Evolutionary conservation across 768 basidiomycete species (phyloP).

Genomic region (Trametes punicea): DNA sequence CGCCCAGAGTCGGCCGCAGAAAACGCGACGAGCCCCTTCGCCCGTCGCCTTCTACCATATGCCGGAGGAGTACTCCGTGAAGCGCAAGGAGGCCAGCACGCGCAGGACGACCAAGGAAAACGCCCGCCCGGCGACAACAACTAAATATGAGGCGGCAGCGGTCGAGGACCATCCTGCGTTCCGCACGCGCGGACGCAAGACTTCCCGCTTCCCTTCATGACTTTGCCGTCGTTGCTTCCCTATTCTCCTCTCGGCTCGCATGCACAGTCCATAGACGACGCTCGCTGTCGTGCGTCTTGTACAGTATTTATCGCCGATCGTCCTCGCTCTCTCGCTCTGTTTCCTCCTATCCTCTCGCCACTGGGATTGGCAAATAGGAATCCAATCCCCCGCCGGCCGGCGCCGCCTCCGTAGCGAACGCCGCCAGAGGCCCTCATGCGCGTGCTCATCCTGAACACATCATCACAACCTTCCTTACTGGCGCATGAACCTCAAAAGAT

Average conservation of each 20-base stretch:
- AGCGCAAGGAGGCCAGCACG: conserved; percentile 10
- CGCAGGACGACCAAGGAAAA: conserved; percentile 15
- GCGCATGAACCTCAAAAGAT: conserved; percentile 22
- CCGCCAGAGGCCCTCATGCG: no score
- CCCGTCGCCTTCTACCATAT: conserved; percentile 18
- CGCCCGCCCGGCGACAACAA: not conserved
- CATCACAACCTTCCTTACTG: conserved; percentile 9
- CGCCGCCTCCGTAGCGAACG: conserved; percentile 8
- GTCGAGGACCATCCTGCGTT: conserved; percentile 34
- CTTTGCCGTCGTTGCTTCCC: conserved; percentile 1
- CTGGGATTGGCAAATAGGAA: conserved; percentile 22
- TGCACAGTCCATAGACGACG: conserved; percentile 16
- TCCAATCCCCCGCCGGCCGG: conserved; percentile 19
- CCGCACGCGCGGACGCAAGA: conserved; percentile 42
- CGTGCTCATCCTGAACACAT: no score
- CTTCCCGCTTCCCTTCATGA: conserved; percentile 37
- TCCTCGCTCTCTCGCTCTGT: conserved; percentile 4
- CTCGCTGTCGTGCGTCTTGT: conserved; percentile 14
- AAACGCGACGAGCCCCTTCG: conserved; percentile 10
- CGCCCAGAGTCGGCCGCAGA: not conserved
- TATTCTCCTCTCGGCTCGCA: conserved; percentile 12
- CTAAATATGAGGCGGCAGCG: not conserved
- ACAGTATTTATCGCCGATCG: conserved; percentile 20
- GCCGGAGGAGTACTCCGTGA: conserved; percentile 18
- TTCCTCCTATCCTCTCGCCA: conserved; percentile 14